Base-by-base conservation (phyloP, 2,329 filamentous ascomycete species). In the Raffaelea arxii region DNA sequence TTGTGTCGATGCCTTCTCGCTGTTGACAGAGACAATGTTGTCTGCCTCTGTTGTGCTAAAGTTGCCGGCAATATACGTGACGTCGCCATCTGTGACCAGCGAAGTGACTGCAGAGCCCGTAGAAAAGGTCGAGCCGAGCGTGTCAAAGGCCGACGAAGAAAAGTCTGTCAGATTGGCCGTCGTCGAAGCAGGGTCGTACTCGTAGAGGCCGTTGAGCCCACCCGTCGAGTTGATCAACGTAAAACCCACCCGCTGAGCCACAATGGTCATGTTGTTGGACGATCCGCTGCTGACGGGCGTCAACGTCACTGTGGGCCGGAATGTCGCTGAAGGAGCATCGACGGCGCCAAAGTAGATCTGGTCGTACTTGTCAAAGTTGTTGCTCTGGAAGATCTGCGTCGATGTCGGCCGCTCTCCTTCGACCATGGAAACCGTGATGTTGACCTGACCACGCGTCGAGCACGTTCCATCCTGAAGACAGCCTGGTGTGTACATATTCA, bases 281-380 rank as follows among this genome's bases (percentile, higher is more conserved):
- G 66, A 65, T 62, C 89, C 84, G 35, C 77, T 80, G 25, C 74
- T 62, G 21, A 79, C 69, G 4, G 91, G 85, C 0, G 79, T 75
- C 39, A 98, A 68, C 0, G 85, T 94, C 44, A 98, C 80, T 4
- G 78, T 78, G 14, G 91, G 88, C 37, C 81, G 81, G 70, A 96
- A 96, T 19, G 75, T 76, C 51, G 68, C 70, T 10, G 78, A 82
- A 45, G 77, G 80, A 46, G 82, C 81, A 59, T 97, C 88, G 46
- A 98, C 80, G 54, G 80, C 80, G 41, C 90, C 92, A 54, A 83
- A 84, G 65, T 89, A 95, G 49, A 98, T 81, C 55, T 86, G 82
- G 60, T 98, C 92, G 59, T 94, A 97, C 65, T 98, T 98, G 70
- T 97, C 91, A 62, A 83, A 94, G 61, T 94, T 77, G 66, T 98